Base-by-base conservation (phyloP, 108 stramenopile genomes). In the Pinguiococcus pyrenoidosus region DNA sequence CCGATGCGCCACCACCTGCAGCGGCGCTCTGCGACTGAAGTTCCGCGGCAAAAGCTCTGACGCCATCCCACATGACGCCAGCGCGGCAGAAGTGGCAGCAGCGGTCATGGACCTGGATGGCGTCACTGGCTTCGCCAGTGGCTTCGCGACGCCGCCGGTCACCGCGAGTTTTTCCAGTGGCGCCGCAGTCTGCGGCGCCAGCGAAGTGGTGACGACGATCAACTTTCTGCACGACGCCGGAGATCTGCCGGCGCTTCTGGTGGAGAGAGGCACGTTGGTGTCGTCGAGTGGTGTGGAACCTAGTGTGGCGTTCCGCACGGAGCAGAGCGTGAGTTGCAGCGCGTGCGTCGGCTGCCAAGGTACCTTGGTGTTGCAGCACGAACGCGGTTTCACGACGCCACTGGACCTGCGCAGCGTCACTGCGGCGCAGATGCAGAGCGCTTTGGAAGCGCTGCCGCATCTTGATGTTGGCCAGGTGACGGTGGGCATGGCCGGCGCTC, bases 1-100 rank as follows among this genome's bases (percentile, higher is more conserved):
- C 23, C 1, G 30, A 29, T 51, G 51, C 38, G 32, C 12, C 28
- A 20, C 39, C 0, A 36, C 38, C 29, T 51, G 51, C 38, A 51
- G 18, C 7, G 51, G 51, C 10, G 41, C 13, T 0, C 20, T 41
- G 23, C 6, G 21, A 1, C n/a, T 51, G 14, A 10, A 22, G 36
- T 51, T 29, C 29, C 16, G 22, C 39, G 38, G 37, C 29, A 37
- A 41, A 2, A 27, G 27, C 1, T 40, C 3, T 51, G 38, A 7
- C 6, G 5, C 51, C 37, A 7, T 14, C 37, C 8, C 39, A 27
- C 3, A 51, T 39, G 28, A 29, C 39, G 0, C 27, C 3, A 1
- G 17, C 18, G 3, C 2, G 21, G 4, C 20, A 18, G 13, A 14
- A 1, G 4, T 1, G 37, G 8, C 1, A 4, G 2, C 17, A 1